Evolutionary conservation across 768 basidiomycete genomes (phyloP).

Genomic region (Auricularia cornea): DNA sequence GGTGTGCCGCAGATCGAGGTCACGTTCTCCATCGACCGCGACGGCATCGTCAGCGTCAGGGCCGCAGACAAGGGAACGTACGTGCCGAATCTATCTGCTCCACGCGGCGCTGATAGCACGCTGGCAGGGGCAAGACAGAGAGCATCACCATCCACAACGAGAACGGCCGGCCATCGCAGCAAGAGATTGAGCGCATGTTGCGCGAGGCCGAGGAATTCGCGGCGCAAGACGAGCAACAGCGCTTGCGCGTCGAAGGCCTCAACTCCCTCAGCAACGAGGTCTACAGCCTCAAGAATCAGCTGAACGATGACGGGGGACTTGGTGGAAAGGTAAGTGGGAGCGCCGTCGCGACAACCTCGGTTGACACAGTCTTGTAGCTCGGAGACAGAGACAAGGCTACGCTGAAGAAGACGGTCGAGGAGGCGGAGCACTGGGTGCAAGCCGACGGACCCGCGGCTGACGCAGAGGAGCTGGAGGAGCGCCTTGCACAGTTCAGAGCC

Average conservation of each 20-base stretch:
- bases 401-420: constrained; percentile 27
- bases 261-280: constrained; percentile 24
- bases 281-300: constrained; percentile 35
- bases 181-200: constrained; percentile 51
- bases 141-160: constrained; percentile 37
- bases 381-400: background rate
- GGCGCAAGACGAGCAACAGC: constrained; percentile 14
- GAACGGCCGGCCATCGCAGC: constrained; percentile 41
- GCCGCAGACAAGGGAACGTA: constrained; percentile 33
- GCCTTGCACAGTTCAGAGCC: constrained; percentile 25
- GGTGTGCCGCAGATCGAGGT: constrained; percentile 38
- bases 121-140: constrained; percentile 25
- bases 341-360: background rate
- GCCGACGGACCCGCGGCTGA: constrained; percentile 27
- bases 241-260: constrained; percentile 22
- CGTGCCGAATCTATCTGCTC: constrained; percentile 2
- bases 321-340: constrained; percentile 28
- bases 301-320: constrained; percentile 35
- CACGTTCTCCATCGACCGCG: constrained; percentile 44
- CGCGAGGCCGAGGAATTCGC: constrained; percentile 39
- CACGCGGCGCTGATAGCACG: background rate
- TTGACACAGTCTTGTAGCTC: background rate
- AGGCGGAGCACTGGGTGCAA: constrained; percentile 37
- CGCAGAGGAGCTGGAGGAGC: constrained; percentile 39
- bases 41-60: constrained; percentile 36